These are phyloP conservation scores for Oligophagozyma castellii DNA, from an alignment of 1,139 yeast genomes.

Conservation along the genomic window DNA sequence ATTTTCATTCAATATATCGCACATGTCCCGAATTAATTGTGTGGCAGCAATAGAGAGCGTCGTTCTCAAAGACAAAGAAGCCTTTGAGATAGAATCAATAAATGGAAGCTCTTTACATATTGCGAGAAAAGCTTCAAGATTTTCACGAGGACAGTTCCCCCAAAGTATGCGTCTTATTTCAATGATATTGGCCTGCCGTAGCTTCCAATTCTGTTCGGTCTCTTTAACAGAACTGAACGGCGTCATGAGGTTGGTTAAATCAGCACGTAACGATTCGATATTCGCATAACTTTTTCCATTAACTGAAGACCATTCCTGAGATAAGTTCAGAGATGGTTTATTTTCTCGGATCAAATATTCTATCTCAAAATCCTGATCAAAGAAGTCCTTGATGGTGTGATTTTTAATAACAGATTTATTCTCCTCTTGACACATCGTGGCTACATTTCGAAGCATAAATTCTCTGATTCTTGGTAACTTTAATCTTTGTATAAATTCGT, in stretches of 20 bases:
- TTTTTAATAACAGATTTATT: not conserved
- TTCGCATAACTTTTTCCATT: slow-evolving; percentile 15
- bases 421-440: not conserved
- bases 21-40: slow-evolving; percentile 63
- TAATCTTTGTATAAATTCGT: not conserved
- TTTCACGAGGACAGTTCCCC: slow-evolving; percentile 35
- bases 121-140: slow-evolving; percentile 30
- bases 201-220: slow-evolving; percentile 77
- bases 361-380: slow-evolving; percentile 8
- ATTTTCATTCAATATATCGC: slow-evolving; percentile 33
- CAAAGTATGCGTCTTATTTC: slow-evolving; percentile 46
- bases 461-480: not conserved
- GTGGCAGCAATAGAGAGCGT: slow-evolving; percentile 68
- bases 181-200: slow-evolving; percentile 50
- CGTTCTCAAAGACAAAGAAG: slow-evolving; percentile 65
- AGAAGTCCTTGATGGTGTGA: slow-evolving; percentile 1
- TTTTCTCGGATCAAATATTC: slow-evolving; percentile 5
- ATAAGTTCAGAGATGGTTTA: slow-evolving; percentile 9
- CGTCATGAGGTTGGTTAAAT: slow-evolving; percentile 27
- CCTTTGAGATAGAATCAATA: slow-evolving; percentile 54
- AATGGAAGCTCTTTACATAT: slow-evolving; percentile 24
- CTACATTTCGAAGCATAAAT: slow-evolving; percentile 2
- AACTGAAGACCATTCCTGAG: slow-evolving; percentile 4
- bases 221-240: slow-evolving; percentile 60
- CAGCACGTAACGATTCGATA: slow-evolving; percentile 26